Evolutionary conservation across 148 eudicot species (phyloP).

Genomic region (Agrostemma githago): DNA sequence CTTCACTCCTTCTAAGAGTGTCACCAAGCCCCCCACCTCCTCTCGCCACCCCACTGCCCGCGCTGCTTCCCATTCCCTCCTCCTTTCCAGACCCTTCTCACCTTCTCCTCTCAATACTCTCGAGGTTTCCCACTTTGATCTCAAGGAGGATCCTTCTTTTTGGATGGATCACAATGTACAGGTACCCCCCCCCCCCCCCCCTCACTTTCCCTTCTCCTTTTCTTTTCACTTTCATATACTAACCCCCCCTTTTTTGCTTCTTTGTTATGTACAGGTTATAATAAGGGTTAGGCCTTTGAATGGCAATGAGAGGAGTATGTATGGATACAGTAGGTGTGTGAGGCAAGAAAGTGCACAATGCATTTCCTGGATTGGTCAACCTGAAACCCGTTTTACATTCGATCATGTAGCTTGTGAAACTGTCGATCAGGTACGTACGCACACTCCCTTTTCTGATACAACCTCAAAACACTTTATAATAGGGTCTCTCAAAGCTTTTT

Average conservation of each 20-base stretch:
- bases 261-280: slow-evolving; percentile 43
- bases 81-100: neutral
- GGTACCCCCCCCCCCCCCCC: slow-evolving; percentile 23
- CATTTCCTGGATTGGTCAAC: slow-evolving; percentile 84
- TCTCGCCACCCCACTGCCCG: slow-evolving; percentile 45
- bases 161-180: slow-evolving; percentile 99
- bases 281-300: slow-evolving; percentile 85
- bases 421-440: slow-evolving; percentile 65
- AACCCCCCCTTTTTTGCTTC: neutral
- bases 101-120: slow-evolving; percentile 42
- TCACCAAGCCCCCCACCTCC: slow-evolving; percentile 68
- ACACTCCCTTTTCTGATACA: neutral
- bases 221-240: neutral
- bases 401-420: slow-evolving; percentile 98
- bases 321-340: slow-evolving; percentile 75
- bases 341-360: slow-evolving; percentile 87
- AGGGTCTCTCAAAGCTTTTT: slow-evolving; percentile 1
- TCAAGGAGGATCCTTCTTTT: slow-evolving; percentile 89
- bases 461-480: neutral
- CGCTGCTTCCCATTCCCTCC: slow-evolving; percentile 38
- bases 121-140: slow-evolving; percentile 86
- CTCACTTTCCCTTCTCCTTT: neutral
- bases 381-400: slow-evolving; percentile 91
- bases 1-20: slow-evolving; percentile 83
- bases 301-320: slow-evolving; percentile 47